Evolutionary conservation across 2,329 filamentous ascomycete species (phyloP).

Genomic region (Orbilia quercus): DNA sequence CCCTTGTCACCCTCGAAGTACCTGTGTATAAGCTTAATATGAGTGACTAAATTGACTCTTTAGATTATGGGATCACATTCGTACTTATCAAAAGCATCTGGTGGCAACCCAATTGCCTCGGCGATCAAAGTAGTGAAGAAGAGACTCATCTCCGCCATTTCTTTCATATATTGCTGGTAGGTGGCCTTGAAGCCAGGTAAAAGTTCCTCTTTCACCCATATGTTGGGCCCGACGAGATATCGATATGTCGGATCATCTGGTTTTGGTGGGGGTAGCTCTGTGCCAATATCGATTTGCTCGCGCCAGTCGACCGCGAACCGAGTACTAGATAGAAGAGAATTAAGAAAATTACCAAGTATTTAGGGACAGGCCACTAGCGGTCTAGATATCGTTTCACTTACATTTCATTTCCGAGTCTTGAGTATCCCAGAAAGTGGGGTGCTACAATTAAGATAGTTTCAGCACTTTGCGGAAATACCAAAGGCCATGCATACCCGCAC

Average conservation of each 20-base stretch:
- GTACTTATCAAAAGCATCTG: constrained; percentile 78
- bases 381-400: constrained; percentile 20
- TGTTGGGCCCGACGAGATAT: constrained; percentile 73
- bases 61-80: constrained; percentile 7
- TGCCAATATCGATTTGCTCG: constrained; percentile 88
- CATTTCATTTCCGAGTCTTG: constrained; percentile 73
- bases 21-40: constrained; percentile 13
- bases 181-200: constrained; percentile 76
- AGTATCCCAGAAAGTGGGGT: constrained; percentile 77
- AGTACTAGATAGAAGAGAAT: constrained; percentile 66
- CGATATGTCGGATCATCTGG: constrained; percentile 75
- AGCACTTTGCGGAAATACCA: too few relatives aligned
- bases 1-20: constrained; percentile 62
- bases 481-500: too few relatives aligned
- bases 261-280: constrained; percentile 75
- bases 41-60: too few relatives aligned
- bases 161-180: constrained; percentile 79
- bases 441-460: constrained; percentile 62
- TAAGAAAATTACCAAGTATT: background rate
- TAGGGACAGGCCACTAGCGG: background rate
- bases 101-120: constrained; percentile 79
- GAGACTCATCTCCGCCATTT: constrained; percentile 78
- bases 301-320: constrained; percentile 80
- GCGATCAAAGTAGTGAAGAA: constrained; percentile 83
- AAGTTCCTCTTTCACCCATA: constrained; percentile 76